These are phyloP conservation scores for Orbilia brochopaga DNA, from an alignment of 2,329 filamentous ascomycete genomes.

Conservation along the genomic window DNA sequence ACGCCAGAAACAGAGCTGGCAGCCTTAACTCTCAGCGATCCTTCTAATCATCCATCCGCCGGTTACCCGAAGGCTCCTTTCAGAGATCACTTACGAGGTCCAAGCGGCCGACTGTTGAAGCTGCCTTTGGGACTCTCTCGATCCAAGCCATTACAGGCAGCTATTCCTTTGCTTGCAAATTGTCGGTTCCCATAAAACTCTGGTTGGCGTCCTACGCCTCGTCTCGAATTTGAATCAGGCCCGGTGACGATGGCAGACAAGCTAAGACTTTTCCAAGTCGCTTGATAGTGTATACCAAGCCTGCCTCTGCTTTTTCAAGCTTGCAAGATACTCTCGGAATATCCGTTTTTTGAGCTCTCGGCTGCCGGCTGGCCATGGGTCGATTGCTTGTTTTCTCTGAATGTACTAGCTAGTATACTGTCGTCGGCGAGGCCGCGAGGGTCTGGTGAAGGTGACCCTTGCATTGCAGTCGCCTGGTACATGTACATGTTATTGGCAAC, in stretches of 20 bases:
- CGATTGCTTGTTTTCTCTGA: slow-evolving; percentile 4
- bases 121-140: background rate
- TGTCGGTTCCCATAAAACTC: background rate
- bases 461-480: too few species aligned
- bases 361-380: slow-evolving; percentile 4
- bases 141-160: slow-evolving; percentile 36
- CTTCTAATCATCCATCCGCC: slow-evolving; percentile 24
- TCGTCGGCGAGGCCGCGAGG: too few species aligned
- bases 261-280: slow-evolving; percentile 44
- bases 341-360: slow-evolving; percentile 21
- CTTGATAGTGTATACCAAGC: slow-evolving; percentile 47
- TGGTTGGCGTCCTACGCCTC: slow-evolving; percentile 6
- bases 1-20: background rate
- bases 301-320: slow-evolving; percentile 18
- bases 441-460: too few species aligned
- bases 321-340: slow-evolving; percentile 11
- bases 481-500: too few species aligned
- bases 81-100: background rate
- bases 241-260: too few species aligned
- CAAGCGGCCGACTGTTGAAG: background rate
- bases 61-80: slow-evolving; percentile 29
- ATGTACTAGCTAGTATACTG: slow-evolving; percentile 11
- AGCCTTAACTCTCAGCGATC: background rate
- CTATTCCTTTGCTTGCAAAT: background rate
- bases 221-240: too few species aligned